Conservation (phyloP, 768 basidiomycete species). For the Phlegmacium glaucopus region DNA sequence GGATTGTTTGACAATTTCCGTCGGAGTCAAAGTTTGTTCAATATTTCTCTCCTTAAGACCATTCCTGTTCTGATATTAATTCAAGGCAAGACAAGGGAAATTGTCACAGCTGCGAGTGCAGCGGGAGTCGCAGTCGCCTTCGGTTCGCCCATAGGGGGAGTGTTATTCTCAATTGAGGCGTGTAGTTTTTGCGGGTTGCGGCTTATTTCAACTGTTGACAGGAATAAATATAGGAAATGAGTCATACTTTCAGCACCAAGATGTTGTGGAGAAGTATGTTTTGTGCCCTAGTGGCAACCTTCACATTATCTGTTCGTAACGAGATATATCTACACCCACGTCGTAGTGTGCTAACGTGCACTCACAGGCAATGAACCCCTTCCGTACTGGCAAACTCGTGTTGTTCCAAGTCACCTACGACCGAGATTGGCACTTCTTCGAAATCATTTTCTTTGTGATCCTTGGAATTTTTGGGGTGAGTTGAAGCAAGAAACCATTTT, state of each 20-base stretch:
- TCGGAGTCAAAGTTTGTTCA: constrained; percentile 75
- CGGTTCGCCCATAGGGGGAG: constrained; percentile 96
- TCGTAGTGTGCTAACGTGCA: neutral
- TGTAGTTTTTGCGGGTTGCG: neutral
- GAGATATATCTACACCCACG: neutral
- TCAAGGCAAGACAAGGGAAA: constrained; percentile 79
- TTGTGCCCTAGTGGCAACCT: constrained; percentile 94
- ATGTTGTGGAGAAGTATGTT: constrained; percentile 99
- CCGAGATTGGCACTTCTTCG: constrained; percentile 98
- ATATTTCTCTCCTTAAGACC: neutral
- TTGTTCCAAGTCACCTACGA: constrained; percentile 98
- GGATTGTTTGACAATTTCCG: constrained; percentile 78
- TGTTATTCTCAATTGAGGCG: constrained; percentile 96
- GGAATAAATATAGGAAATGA: constrained; percentile 78
- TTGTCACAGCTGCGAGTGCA: constrained; percentile 92
- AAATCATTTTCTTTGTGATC: constrained; percentile 93
- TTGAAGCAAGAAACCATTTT: constrained; percentile 2
- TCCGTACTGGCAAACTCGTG: constrained; percentile 95
- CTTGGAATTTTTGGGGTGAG: constrained; percentile 93
- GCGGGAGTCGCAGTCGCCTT: constrained; percentile 99
- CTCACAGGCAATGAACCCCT: constrained; percentile 92
- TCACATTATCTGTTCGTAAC: constrained; percentile 83
- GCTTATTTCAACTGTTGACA: neutral
- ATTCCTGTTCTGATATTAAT: constrained; percentile 14
- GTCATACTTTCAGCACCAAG: constrained; percentile 92